Evolutionary conservation across 768 basidiomycete genomes (phyloP), one percentile per base, ranked within the genome.

Genomic region (Termitomyces sp.): DNA sequence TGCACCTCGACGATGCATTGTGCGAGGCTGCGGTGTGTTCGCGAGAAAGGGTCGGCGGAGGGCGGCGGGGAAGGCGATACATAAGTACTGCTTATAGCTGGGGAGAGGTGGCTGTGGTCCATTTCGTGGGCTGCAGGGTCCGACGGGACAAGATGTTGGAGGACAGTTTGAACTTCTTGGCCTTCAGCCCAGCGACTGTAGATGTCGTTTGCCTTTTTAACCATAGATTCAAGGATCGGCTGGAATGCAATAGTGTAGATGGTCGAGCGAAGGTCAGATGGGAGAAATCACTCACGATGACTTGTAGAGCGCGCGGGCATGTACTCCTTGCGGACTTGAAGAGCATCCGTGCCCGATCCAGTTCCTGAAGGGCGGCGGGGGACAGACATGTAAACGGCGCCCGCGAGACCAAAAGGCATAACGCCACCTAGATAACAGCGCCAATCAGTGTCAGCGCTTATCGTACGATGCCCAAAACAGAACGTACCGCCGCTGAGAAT

Each of bases 371-470:
- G 39, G 82, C 85, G 60, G 80, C 81, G 49, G 83, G 81, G 12
- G 82, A 80, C 12, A 87, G 70, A 59, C 80, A 83, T 27, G 84
- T 79, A 66, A 81, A 83, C n/a, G 86, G 86, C 16, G 84, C 83
- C 52, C 86, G 78, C 41, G 81, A 83, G 21, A 87, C 79, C 53
- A 81, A 68, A 54, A 82, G 63, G 60, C 79, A 80, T 34, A 81
- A 66, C 21, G 80, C 79, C 42, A 81, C 75, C 79, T 82, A 59
- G 34, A 14, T 46, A 37, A 37, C 1, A 48, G 11, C 16, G 48
- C 41, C 48, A 27, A 27, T 27, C 35, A n/a, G 51, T 44, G 52
- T 55, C 28, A 54, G n/a, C n/a, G n/a, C n/a, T n/a, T n/a, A n/a
- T n/a, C n/a, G n/a, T n/a, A n/a, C n/a, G n/a, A n/a, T n/a, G n/a